Evolutionary conservation across 495 filamentous ascomycete genomes (phyloP).

Genomic region (Opeltia flavorubescens): DNA sequence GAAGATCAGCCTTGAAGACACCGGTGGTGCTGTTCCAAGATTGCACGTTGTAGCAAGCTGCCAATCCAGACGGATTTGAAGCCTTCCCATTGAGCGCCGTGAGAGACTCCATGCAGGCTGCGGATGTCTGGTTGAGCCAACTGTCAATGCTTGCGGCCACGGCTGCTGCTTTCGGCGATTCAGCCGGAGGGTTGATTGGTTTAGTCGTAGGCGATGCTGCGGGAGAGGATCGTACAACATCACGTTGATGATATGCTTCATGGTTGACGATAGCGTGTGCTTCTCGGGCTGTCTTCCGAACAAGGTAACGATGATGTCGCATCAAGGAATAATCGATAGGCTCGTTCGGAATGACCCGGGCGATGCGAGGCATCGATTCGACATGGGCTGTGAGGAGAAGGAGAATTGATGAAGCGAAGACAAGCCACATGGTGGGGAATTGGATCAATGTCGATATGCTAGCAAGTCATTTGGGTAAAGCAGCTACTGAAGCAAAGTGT

Average conservation of each 20-base stretch:
- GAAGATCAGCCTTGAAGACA: conserved; percentile 55
- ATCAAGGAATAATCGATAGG: neutral
- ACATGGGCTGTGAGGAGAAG: neutral
- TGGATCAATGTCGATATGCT: neutral
- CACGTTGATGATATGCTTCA: conserved; percentile 6
- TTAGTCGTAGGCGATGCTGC: neutral
- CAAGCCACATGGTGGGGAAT: neutral
- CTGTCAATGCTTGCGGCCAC: neutral
- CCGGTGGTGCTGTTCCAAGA: conserved; percentile 46
- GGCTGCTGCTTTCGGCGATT: neutral
- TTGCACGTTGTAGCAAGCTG: conserved; percentile 65
- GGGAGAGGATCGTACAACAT: conserved; percentile 2
- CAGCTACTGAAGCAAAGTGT: neutral
- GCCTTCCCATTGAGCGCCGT: neutral
- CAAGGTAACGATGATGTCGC: conserved; percentile 2
- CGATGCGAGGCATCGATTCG: neutral
- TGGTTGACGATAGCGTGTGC: conserved; percentile 9
- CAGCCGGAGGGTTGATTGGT: neutral
- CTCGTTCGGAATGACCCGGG: conserved; percentile 3
- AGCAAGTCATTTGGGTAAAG: neutral
- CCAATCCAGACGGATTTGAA: conserved; percentile 52
- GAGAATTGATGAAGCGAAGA: neutral
- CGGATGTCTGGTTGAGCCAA: conserved; percentile 5
- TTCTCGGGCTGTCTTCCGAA: conserved; percentile 1
- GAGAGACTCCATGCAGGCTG: conserved; percentile 6